Evolutionary conservation across 768 basidiomycete species (phyloP).

Genomic region (Lentinula sp.): DNA sequence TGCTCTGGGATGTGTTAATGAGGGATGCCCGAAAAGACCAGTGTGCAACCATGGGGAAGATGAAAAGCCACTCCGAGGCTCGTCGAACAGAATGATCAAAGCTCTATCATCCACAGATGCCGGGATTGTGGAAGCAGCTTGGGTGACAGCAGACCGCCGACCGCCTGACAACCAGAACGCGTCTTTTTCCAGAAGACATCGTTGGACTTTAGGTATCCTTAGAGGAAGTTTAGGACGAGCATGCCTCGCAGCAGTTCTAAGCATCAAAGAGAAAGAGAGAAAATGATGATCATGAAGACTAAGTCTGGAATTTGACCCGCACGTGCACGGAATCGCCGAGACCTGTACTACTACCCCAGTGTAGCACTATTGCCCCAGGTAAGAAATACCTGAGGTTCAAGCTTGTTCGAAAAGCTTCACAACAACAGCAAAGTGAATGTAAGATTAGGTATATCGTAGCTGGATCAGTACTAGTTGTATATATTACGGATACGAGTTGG

Average conservation of each 20-base stretch:
- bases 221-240: slow-evolving; percentile 29
- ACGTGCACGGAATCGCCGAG: neutral
- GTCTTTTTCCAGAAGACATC: slow-evolving; percentile 31
- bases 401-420: neutral
- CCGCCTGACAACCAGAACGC: slow-evolving; percentile 9
- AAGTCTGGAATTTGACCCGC: neutral
- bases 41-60: slow-evolving; percentile 45
- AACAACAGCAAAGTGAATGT: neutral
- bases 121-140: slow-evolving; percentile 41
- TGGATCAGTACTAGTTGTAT: neutral
- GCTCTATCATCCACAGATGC: slow-evolving; percentile 61
- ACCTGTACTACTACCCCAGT: neutral
- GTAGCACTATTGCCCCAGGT: neutral
- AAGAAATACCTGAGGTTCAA: neutral
- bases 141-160: slow-evolving; percentile 29
- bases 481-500: neutral
- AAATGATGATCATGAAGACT: neutral
- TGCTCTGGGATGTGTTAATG: slow-evolving; percentile 61
- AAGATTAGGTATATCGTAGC: neutral
- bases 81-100: slow-evolving; percentile 68
- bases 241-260: slow-evolving; percentile 35
- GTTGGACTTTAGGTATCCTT: slow-evolving; percentile 31
- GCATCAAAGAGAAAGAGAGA: slow-evolving; percentile 26
- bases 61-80: slow-evolving; percentile 34
- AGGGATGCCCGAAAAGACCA: slow-evolving; percentile 81